Evolutionary conservation across 441 rosid species (phyloP), one percentile per base, ranked within the genome.

Genomic region (Adansonia madagascariensis): DNA sequence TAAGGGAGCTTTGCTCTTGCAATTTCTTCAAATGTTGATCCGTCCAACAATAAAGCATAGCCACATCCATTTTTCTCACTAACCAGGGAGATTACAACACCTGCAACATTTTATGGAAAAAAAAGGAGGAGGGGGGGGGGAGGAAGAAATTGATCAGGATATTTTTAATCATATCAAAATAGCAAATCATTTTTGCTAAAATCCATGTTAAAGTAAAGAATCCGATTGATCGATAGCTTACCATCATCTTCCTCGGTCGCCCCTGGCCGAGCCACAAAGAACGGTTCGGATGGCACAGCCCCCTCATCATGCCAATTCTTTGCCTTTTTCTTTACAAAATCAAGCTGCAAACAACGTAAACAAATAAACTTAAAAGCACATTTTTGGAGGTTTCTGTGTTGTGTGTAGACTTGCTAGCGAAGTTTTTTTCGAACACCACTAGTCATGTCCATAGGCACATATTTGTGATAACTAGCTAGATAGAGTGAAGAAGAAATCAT

Each of bases 191-290:
- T 53, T 53, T 53, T 53, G 20, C 59, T 53, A 53, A n/a, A 53
- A 53, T 53, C 9, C 22, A n/a, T 15, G 17, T n/a, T 6, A 3
- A n/a, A 53, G 59, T 3, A 52, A 35, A 17, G 27, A 71, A 50
- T 57, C 20, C 20, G 18, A 24, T 24, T 3, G 39, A 64, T 6
- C n/a, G n/a, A n/a, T 10, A 74, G 82, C 88, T 87, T 66, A 95
- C 99, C 99, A 76, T 96, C 99, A 82, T 96, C 99, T 86, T 96
- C 99, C 76, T 86, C 83, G 4, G 84, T 85, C 5, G 97, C 94
- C 20, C 91, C 98, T 0, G 99, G 98, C 7, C 97, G 90, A 52
- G 93, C 95, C 78, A 96, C 98, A 46, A 96, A 96, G 50, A 88
- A 86, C 47, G 99, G 99, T 65, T 96, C 99, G 0, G 99, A 96